Conservation (phyloP, 2,329 filamentous ascomycete genomes). For the Tolypocladium nubicola region DNA sequence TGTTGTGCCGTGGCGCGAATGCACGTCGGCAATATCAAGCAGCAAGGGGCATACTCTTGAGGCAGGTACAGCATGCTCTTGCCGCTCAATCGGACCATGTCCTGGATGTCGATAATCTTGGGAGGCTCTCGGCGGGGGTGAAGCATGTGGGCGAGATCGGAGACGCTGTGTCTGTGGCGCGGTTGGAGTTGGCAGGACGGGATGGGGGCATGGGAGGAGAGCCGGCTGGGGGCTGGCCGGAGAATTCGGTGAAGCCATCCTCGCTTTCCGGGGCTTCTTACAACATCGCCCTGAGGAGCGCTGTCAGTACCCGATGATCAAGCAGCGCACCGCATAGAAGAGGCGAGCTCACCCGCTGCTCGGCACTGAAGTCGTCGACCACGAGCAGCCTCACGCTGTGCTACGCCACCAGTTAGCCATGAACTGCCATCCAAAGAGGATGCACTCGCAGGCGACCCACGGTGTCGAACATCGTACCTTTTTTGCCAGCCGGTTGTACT, state of each 20-base stretch:
- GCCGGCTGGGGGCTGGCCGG: constrained; percentile 11
- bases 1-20: constrained; percentile 56
- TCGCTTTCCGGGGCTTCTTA: constrained; percentile 16
- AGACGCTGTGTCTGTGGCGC: constrained; percentile 41
- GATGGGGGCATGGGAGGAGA: constrained; percentile 4
- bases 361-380: constrained; percentile 22
- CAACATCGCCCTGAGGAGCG: constrained; percentile 8
- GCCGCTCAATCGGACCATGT: constrained; percentile 53
- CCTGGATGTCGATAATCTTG: constrained; percentile 40
- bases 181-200: constrained; percentile 6
- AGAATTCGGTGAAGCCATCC: constrained; percentile 28
- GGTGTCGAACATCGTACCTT: constrained; percentile 29
- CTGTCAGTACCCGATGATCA: not conserved
- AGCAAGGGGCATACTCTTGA: constrained; percentile 43
- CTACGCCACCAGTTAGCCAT: constrained; percentile 20
- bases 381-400: constrained; percentile 38
- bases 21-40: constrained; percentile 52
- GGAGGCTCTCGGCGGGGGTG: constrained; percentile 31
- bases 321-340: not conserved
- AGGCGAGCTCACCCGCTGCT: constrained; percentile 20
- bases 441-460: too few relatives aligned
- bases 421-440: not conserved
- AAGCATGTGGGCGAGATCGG: constrained; percentile 40
- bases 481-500: constrained; percentile 51
- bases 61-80: constrained; percentile 52